Evolutionary conservation across 345 rosid genomes (phyloP), one percentile per base, ranked within the genome.

Genomic region (Angophora floribunda): DNA sequence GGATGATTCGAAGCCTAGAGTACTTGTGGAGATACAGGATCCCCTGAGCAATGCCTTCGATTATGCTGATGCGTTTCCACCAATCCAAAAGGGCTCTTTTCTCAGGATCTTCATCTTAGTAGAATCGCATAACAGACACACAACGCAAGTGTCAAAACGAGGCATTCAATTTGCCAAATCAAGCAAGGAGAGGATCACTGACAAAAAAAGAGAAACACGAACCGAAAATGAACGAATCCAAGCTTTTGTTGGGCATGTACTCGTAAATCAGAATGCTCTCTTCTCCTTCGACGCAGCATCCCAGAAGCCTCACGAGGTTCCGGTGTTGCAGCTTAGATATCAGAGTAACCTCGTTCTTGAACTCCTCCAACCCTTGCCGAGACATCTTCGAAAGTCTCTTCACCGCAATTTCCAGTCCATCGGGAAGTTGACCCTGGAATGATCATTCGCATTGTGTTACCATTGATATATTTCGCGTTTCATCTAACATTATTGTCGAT

Each of bases 321-420:
- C 26, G 26, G 47, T 19, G 82, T 17, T 19, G 26, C 49, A 89
- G 91, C 75, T 88, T 91, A 36, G 91, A 52, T 45, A 91, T 89
- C 45, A 91, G 67, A 32, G 15, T 44, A 7, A 86, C 89, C 88
- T 91, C 89, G 70, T 88, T 91, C 51, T 41, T 82, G 86, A 91
- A 91, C 89, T 91, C 91, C 36, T 84, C 61, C 16, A 86, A 44
- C 9, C 91, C 93, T 89, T 91, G 92, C 30, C 86, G 87, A 6
- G 92, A 92, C 16, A 22, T 41, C 26, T 89, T 51, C 7, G 89
- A 85, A 15, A 87, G 86, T 47, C 89, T 89, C 52, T 92, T 92
- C 32, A 89, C 91, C 13, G 91, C 93, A 85, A 88, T 85, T 52
- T 88, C 89, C 2, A 52, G 82, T 16, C 89, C 89, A 11, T 47